These are phyloP conservation scores for Termitomyces sp. DNA, from an alignment of 1,284 basidiomycete genomes.

Conservation along the genomic window DNA sequence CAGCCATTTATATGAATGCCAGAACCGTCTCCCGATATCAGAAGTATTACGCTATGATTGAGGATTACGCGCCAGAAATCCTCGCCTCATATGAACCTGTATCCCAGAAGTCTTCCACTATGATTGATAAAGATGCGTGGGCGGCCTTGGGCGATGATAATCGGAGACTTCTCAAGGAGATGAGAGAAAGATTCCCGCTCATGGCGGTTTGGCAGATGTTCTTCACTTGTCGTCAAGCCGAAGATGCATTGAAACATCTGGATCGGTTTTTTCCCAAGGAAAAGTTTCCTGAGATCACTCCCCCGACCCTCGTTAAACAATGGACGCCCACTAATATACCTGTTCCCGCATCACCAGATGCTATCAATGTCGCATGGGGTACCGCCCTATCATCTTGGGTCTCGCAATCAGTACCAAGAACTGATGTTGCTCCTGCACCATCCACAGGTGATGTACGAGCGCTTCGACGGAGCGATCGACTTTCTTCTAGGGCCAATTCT, in stretches of 20 bases:
- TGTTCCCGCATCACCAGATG: background rate
- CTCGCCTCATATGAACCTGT: slow-evolving; percentile 8
- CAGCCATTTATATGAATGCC: background rate
- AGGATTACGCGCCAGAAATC: slow-evolving; percentile 6
- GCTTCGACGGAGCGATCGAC: background rate
- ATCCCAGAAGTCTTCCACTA: background rate
- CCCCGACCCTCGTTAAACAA: background rate
- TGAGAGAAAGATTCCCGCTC: background rate
- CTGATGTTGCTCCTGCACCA: background rate
- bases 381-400: background rate
- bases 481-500: background rate
- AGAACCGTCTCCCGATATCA: background rate
- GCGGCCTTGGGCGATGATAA: background rate
- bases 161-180: background rate
- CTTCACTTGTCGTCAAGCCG: background rate
- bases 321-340: background rate
- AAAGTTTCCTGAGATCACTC: background rate
- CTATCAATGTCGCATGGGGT: background rate
- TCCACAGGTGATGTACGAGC: background rate
- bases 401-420: background rate
- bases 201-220: slow-evolving; percentile 2
- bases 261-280: background rate
- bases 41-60: background rate
- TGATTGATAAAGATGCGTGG: background rate
- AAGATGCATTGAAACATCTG: background rate